Conservation (phyloP, 2,329 filamentous ascomycete genomes). For the Alternaria arborescens region DNA sequence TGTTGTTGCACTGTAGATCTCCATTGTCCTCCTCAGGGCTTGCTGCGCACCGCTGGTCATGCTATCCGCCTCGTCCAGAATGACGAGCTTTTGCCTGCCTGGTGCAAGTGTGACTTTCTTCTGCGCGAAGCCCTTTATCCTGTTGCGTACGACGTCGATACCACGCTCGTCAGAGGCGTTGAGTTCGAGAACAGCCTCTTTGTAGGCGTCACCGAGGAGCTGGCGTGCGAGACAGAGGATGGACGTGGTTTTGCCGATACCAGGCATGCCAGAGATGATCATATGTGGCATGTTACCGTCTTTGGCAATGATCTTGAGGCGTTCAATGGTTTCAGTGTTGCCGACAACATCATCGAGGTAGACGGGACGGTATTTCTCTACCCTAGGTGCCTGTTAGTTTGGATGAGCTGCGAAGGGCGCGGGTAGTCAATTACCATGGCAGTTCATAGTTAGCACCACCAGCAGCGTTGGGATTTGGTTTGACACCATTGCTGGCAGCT, state of each 20-base stretch:
- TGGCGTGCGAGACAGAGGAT: constrained; percentile 92
- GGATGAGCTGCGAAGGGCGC: not conserved
- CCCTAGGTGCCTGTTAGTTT: constrained; percentile 65
- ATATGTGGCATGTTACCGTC: constrained; percentile 99
- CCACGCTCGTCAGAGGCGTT: constrained; percentile 97
- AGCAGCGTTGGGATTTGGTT: constrained; percentile 51
- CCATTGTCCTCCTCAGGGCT: constrained; percentile 94
- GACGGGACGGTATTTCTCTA: constrained; percentile 95
- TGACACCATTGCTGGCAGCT: constrained; percentile 54
- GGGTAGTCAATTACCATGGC: constrained; percentile 68
- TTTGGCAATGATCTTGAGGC: constrained; percentile 96
- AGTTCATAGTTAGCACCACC: constrained; percentile 71
- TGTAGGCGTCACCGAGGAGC: constrained; percentile 90
- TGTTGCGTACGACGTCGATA: constrained; percentile 95
- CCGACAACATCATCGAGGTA: constrained; percentile 97
- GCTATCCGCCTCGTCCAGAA: constrained; percentile 93
- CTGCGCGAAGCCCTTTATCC: constrained; percentile 98
- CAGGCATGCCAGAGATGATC: constrained; percentile 99
- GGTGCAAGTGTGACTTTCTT: constrained; percentile 96
- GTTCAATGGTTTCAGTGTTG: constrained; percentile 96
- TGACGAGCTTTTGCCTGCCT: constrained; percentile 94
- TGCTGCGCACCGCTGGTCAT: constrained; percentile 98
- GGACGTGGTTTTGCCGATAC: constrained; percentile 97
- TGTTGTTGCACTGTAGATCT: constrained; percentile 96
- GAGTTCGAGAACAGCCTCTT: constrained; percentile 94